phyloP scores from a whole-genome alignment of 352 stramenopile species.

The Phytophthora podocarpi region DNA sequence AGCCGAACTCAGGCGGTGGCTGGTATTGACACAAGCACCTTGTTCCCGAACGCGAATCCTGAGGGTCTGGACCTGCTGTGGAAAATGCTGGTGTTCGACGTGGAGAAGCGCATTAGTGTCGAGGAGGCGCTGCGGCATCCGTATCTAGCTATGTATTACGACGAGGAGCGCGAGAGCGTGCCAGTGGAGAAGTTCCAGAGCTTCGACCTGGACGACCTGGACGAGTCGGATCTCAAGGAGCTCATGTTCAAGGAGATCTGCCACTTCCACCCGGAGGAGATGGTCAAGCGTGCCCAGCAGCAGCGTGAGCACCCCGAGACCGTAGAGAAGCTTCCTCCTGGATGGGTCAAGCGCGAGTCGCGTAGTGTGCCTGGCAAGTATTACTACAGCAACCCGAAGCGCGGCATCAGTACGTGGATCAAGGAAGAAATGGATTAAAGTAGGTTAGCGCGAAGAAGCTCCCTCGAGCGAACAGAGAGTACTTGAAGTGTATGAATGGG shows the following conservation, averaged over 20 bases:
- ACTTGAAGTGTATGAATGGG: constrained; percentile 35
- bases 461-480: constrained; percentile 17
- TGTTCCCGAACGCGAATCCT: constrained; percentile 89
- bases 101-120: constrained; percentile 95
- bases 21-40: constrained; percentile 78
- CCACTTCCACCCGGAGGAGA: constrained; percentile 88
- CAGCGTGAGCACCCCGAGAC: constrained; percentile 73
- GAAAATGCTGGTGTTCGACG: constrained; percentile 93
- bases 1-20: constrained; percentile 81
- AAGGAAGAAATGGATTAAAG: constrained; percentile 84
- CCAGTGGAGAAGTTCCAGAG: constrained; percentile 82
- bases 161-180: constrained; percentile 69
- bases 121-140: constrained; percentile 95
- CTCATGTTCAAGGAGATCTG: constrained; percentile 93
- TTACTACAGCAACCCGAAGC: constrained; percentile 91
- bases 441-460: constrained; percentile 14
- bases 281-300: constrained; percentile 86
- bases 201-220: constrained; percentile 86
- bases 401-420: constrained; percentile 90
- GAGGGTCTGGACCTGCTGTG: constrained; percentile 84
- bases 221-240: constrained; percentile 86
- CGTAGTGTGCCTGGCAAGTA: constrained; percentile 87
- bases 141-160: constrained; percentile 93
- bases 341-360: constrained; percentile 88
- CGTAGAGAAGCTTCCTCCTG: constrained; percentile 74